A percentile compares a stretch with the other conserved stretches of the same genome.
Conservation (phyloP, 306 rosid species). For the Cyclanthera cordifolia region DNA sequence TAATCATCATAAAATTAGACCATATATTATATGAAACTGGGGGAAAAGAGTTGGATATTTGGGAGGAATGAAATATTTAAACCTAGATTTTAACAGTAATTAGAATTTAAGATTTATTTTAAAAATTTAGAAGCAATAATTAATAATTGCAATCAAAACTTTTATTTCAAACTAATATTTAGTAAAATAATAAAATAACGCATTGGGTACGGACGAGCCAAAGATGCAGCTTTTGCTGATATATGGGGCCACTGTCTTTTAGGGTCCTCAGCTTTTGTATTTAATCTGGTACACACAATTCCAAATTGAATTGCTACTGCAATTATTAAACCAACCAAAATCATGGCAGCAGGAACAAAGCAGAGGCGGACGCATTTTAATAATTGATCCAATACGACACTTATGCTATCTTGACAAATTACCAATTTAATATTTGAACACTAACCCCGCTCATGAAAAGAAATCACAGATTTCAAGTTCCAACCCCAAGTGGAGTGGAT, state of each 20-base stretch:
- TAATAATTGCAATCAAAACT: too few relatives aligned
- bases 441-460: neutral
- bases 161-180: too few relatives aligned
- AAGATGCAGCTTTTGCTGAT: neutral
- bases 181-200: neutral
- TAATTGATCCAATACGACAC: neutral
- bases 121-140: too few relatives aligned
- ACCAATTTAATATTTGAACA: neutral
- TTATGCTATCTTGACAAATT: neutral
- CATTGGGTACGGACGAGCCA: neutral
- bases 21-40: too few relatives aligned
- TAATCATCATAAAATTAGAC: too few relatives aligned
- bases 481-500: neutral
- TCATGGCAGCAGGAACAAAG: neutral
- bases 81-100: too few relatives aligned
- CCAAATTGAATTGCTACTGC: neutral
- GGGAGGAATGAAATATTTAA: too few relatives aligned
- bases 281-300: neutral
- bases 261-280: neutral
- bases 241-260: neutral
- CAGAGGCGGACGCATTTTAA: neutral
- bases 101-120: too few relatives aligned
- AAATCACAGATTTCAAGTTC: neutral
- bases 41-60: too few relatives aligned
- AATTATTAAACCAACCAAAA: neutral